Percentiles rank a stretch among this genome's conserved stretches.
These are phyloP conservation scores for Fagopyrum esculentum DNA, from an alignment of 148 eudicot species.

Conservation along the genomic window DNA sequence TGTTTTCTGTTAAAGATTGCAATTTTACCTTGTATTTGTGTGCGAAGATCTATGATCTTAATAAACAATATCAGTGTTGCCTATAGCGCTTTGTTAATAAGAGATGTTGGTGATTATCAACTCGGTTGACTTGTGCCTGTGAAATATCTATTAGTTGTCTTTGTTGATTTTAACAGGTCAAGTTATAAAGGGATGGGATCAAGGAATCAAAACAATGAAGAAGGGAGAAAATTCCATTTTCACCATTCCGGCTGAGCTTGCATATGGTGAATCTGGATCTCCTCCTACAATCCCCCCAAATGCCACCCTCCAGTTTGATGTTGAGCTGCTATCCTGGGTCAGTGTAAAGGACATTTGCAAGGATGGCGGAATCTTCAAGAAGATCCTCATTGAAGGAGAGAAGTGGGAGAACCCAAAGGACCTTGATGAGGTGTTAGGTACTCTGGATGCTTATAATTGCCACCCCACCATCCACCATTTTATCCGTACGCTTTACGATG, in stretches of 20 bases:
- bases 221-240: slow-evolving; percentile 89
- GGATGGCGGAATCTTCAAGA: slow-evolving; percentile 94
- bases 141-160: neutral
- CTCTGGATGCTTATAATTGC: neutral
- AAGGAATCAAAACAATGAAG: slow-evolving; percentile 92
- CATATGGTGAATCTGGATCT: slow-evolving; percentile 89
- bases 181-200: slow-evolving; percentile 97
- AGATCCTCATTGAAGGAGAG: slow-evolving; percentile 73
- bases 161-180: slow-evolving; percentile 44
- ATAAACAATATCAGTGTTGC: neutral
- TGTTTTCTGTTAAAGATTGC: neutral
- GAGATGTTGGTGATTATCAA: neutral
- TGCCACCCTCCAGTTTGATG: slow-evolving; percentile 90
- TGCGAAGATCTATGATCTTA: neutral
- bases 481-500: neutral
- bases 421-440: slow-evolving; percentile 86
- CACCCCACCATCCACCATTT: neutral
- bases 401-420: slow-evolving; percentile 99
- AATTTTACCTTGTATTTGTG: neutral
- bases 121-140: neutral
- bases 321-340: slow-evolving; percentile 78
- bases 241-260: slow-evolving; percentile 89
- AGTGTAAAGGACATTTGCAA: slow-evolving; percentile 96
- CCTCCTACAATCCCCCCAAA: slow-evolving; percentile 87
- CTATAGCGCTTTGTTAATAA: neutral